Evolutionary conservation across 2,329 filamentous ascomycete genomes (phyloP), one percentile per base, ranked within the genome.

Genomic region (Knufia fluminis): DNA sequence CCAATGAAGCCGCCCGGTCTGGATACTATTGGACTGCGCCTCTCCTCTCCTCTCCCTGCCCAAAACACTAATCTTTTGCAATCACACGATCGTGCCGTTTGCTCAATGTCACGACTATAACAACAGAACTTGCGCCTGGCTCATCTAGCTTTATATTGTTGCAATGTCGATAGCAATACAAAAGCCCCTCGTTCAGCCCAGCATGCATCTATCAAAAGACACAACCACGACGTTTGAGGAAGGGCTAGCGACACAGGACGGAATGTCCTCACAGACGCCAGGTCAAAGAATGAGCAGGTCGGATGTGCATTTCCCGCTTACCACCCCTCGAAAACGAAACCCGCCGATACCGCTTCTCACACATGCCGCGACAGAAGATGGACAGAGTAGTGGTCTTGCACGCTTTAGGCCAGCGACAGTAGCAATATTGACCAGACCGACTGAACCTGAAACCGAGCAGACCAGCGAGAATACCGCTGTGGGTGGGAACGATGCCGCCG

Each of bases 221-320:
- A n/a, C 33, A 40, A 22, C 3, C 19, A 2, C 24, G 10, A 20
- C 45, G 3, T 23, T 28, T 14, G 35, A 38, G 4, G 45, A 48
- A 20, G 35, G 23, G 3, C 8, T 32, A 17, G 33, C 3, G 9
- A 10, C n/a, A 19, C 35, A 39, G 4, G 45, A 48, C 26, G 22
- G 17, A 17, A 16, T 40, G 4, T 28, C 45, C 23, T 39, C 45
- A 10, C 35, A 39, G 23, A 40, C 45, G 23, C 33, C 33, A 22
- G 39, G 32, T 19, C 46, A 44, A 36, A 40, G 43, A 45, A 41
- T 52, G 16, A 45, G 40, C 39, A 42, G 39, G 24, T 42, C 36
- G 28, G 57, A 59, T 50, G 53, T 57, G 12, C 51, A 48, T 24
- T 58, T 58, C 35, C 56, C 57, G 46, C 50, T 58, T 6, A 44